A percentile compares a stretch with the other conserved stretches of the same genome.
phyloP scores from a whole-genome alignment of 169 alveolate species.

The Cryptosporidium sp. region DNA sequence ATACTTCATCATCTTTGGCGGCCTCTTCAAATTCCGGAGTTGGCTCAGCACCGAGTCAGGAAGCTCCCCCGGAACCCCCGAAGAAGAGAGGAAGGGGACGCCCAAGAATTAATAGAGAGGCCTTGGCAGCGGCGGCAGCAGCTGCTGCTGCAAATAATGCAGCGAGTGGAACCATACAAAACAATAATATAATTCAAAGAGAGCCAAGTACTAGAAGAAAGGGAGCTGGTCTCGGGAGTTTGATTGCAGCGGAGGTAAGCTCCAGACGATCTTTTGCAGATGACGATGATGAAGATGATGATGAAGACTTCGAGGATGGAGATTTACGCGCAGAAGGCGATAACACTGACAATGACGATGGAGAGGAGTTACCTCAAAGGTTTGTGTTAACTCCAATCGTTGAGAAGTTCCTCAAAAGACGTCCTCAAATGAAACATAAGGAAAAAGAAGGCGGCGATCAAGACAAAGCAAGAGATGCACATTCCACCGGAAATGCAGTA shows the following conservation, averaged over 20 bases:
- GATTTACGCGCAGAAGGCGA: conserved; percentile 40
- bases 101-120: conserved; percentile 72
- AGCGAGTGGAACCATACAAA: neutral
- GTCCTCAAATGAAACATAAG: conserved; percentile 67
- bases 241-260: conserved; percentile 68
- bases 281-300: conserved; percentile 64
- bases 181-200: conserved; percentile 7
- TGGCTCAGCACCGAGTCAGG: neutral
- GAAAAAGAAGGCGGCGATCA: conserved; percentile 1
- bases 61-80: conserved; percentile 46
- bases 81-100: conserved; percentile 71
- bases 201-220: conserved; percentile 67
- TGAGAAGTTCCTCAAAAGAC: conserved; percentile 69
- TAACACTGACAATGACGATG: conserved; percentile 49
- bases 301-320: conserved; percentile 17
- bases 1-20: neutral
- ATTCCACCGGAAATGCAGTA: neutral
- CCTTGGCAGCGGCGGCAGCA: conserved; percentile 54
- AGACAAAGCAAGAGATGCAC: neutral
- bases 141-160: conserved; percentile 15
- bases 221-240: conserved; percentile 62
- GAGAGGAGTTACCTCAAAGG: conserved; percentile 41
- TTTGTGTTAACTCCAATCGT: conserved; percentile 57
- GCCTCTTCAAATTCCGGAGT: neutral
- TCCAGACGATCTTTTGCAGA: conserved; percentile 28